These are phyloP conservation scores for Neckera pumila DNA, from an alignment of 225 moss, liverwort and hornwort species.

Conservation along the genomic window DNA sequence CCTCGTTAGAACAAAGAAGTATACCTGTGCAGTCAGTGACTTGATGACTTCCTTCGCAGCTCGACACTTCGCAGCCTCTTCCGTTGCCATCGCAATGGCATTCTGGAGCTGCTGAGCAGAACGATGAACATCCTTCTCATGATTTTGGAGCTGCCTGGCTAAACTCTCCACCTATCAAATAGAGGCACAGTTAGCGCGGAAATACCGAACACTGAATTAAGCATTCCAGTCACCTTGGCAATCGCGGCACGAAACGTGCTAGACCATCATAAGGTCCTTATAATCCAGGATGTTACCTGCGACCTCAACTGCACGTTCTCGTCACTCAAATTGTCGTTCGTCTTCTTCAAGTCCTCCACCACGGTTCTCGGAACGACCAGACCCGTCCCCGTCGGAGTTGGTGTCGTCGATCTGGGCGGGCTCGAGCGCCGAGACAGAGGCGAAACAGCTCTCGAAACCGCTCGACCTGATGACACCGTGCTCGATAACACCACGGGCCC, in stretches of 20 bases:
- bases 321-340: conserved; percentile 76
- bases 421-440: conserved; percentile 82
- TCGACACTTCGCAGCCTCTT: conserved; percentile 41
- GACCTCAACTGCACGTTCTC: conserved; percentile 69
- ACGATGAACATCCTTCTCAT: conserved; percentile 31
- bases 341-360: conserved; percentile 94
- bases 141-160: conserved; percentile 31
- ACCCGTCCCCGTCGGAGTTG: conserved; percentile 80
- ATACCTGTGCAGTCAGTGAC: conserved; percentile 53
- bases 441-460: conserved; percentile 74
- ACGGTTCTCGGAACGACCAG: conserved; percentile 69
- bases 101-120: conserved; percentile 39
- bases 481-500: conserved; percentile 21
- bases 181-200: neutral
- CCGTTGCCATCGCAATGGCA: conserved; percentile 36
- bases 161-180: conserved; percentile 33
- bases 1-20: neutral
- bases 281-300: conserved; percentile 35
- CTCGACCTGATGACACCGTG: conserved; percentile 45
- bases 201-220: neutral
- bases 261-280: neutral
- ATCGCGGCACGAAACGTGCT: neutral
- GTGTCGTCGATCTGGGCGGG: conserved; percentile 92
- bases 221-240: neutral
- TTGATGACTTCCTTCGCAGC: conserved; percentile 57